Base-by-base conservation (phyloP, 208 protist species). In the Wallacemonas sp. region DNA sequence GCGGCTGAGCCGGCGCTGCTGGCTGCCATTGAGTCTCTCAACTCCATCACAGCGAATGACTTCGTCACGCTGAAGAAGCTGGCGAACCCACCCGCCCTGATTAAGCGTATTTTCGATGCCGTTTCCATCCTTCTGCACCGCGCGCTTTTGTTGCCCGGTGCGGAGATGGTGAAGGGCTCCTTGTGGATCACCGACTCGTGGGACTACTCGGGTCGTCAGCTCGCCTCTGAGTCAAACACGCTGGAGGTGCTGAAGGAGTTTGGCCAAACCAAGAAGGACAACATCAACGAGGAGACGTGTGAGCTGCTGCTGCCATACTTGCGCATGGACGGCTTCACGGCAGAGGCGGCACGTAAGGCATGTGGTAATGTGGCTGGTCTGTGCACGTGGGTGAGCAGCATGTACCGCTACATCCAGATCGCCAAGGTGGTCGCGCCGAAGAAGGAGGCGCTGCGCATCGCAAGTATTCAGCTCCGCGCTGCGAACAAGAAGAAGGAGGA, bases 211-310 rank as follows among this genome's bases (percentile, higher is more conserved):
- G 88, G 93, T 30, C 72, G 87, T 26, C 84, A 90, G 71, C 80
- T 96, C 34, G 90, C 88, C 58, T 90, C 86, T 3, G 86, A 94
- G 53, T 82, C 88, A 0, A 66, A 66, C 34, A 93, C 88, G 58
- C 79, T 94, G 17, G 76, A 96, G 24, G 64, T 81, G 47, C 77
- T 95, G 31, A 87, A 91, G 62, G 79, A 83, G 42, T 93, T 96
- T 66, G 87, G 88, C 61, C 67, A 91, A 59, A 88, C 82, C 28
- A 88, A 93, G 70, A 96, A 95, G 78, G 97, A 99, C 76, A 75
- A 86, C 58, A 99, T 99, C 79, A 99, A 98, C 72, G 98, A 99
- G 72, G 98, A 99, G 81, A 99, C 90, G 56, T 97, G 97, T 74
- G 98, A 99, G 82, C 79, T 99, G 45, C 82, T 99, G 9, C 70